A percentile compares a stretch with the other conserved stretches of the same genome.
These are phyloP conservation scores for Fraxinus sp. DNA, from an alignment of 305 asterid genomes.

Conservation along the genomic window DNA sequence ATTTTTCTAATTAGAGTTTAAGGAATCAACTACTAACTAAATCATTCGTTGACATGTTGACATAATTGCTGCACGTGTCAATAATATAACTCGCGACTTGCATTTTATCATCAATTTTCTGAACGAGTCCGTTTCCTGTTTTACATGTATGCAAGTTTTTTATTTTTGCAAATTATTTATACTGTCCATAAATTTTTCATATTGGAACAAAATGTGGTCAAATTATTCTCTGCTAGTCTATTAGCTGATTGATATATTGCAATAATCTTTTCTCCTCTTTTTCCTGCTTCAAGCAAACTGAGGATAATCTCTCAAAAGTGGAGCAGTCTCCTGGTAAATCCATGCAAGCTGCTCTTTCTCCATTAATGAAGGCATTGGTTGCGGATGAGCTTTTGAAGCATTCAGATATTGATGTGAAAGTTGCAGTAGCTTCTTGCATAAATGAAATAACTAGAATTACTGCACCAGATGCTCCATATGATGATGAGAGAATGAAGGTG, in stretches of 20 bases:
- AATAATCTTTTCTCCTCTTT: constrained; percentile 11
- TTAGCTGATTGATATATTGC: background rate
- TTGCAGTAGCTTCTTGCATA: constrained; percentile 85
- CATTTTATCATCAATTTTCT: background rate
- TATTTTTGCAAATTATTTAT: background rate
- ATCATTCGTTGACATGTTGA: background rate
- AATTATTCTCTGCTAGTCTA: constrained; percentile 9
- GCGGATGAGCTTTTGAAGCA: constrained; percentile 63
- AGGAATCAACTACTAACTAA: background rate
- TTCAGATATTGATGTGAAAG: constrained; percentile 73
- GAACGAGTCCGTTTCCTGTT: background rate
- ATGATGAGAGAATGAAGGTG: constrained; percentile 84
- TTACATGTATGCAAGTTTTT: background rate
- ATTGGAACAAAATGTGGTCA: background rate
- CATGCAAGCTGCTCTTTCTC: constrained; percentile 63
- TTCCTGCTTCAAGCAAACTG: constrained; percentile 47
- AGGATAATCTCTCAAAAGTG: constrained; percentile 59
- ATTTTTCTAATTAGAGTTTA: background rate
- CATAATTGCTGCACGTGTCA: background rate
- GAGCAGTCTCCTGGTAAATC: constrained; percentile 89
- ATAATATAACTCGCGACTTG: background rate
- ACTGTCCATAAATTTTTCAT: background rate
- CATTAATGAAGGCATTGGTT: constrained; percentile 58
- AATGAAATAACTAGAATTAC: constrained; percentile 70
- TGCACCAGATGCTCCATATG: constrained; percentile 86